These are phyloP conservation scores for Hypomyces rosellus DNA, from an alignment of 2,329 filamentous ascomycete species.

Conservation along the genomic window DNA sequence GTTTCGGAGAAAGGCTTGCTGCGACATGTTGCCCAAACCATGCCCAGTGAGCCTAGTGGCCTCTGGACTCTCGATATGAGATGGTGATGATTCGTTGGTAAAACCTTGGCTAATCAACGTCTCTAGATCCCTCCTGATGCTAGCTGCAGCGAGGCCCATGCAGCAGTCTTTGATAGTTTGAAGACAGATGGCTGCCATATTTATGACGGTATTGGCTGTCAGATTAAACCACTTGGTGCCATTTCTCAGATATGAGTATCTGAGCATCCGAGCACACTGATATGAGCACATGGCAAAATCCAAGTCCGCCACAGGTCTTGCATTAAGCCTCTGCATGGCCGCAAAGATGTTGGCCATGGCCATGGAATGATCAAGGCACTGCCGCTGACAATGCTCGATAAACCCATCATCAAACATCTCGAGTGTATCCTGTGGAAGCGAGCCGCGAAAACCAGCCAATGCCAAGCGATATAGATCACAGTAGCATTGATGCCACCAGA, in stretches of 20 bases:
- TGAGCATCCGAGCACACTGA: conserved; percentile 48
- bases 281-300: conserved; percentile 51
- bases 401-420: conserved; percentile 43
- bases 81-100: conserved; percentile 17
- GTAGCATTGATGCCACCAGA: conserved; percentile 54
- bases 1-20: conserved; percentile 17
- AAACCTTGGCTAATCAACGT: conserved; percentile 43
- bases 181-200: conserved; percentile 45
- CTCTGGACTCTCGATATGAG: conserved; percentile 13
- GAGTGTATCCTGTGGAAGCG: conserved; percentile 38
- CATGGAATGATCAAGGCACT: conserved; percentile 48
- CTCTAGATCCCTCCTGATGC: conserved; percentile 43
- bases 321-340: conserved; percentile 44
- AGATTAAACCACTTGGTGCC: conserved; percentile 35
- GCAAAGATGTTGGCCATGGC: conserved; percentile 52
- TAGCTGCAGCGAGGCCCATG: conserved; percentile 43
- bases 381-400: conserved; percentile 42
- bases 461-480: conserved; percentile 51
- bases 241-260: conserved; percentile 43
- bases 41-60: conserved; percentile 7
- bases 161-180: conserved; percentile 46
- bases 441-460: conserved; percentile 45
- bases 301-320: conserved; percentile 47
- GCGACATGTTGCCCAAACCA: conserved; percentile 7
- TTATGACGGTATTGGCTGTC: conserved; percentile 39